Percentiles rank a stretch among this genome's conserved stretches.
Evolutionary conservation across 2,329 filamentous ascomycete species (phyloP).

Genomic region (Botryotinia globosa): DNA sequence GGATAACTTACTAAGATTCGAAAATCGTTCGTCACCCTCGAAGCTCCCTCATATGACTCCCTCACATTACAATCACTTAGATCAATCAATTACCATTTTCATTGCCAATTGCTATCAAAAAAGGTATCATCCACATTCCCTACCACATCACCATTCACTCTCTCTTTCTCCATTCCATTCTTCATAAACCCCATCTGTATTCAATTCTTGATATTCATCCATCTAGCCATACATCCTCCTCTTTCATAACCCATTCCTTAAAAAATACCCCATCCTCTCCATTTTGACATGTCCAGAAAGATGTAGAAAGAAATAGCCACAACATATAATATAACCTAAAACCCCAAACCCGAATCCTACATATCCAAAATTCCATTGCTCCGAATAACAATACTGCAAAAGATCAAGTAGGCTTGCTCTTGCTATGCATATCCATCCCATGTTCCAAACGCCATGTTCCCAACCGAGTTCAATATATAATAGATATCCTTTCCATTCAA

Average conservation of each 20-base stretch:
- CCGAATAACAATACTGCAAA: neutral
- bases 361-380: neutral
- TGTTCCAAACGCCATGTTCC: neutral
- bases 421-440: conserved; percentile 14
- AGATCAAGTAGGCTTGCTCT: neutral
- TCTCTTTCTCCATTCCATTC: neutral
- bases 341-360: too few species aligned
- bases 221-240: neutral
- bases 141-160: neutral
- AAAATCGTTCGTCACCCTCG: neutral
- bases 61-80: neutral
- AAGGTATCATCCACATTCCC: neutral
- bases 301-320: neutral
- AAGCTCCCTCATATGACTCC: neutral
- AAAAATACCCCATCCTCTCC: neutral
- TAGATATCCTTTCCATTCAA: neutral
- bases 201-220: neutral
- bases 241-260: neutral
- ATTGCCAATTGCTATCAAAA: neutral
- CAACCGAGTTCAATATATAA: neutral
- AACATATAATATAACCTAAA: neutral
- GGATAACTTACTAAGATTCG: neutral
- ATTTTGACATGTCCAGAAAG: neutral
- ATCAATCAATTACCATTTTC: neutral
- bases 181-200: neutral